A percentile compares a stretch with the other conserved stretches of the same genome.
Conservation (phyloP, 192 early-diverging fungal genomes). For the Coemansia sp. region DNA sequence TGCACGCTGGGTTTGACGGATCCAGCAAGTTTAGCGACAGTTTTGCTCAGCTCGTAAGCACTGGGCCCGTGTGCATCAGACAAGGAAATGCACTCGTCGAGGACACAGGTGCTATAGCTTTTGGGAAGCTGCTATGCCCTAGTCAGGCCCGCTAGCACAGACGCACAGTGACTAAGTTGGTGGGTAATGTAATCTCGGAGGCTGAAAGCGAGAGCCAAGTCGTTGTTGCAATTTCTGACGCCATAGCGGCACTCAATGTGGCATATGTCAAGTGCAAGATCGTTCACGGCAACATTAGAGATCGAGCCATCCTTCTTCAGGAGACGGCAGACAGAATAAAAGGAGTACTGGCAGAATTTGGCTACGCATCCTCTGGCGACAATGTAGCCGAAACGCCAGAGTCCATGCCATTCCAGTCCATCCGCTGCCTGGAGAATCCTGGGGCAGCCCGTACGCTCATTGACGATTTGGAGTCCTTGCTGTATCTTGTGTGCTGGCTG, state of each 20-base stretch:
- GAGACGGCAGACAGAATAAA: not conserved
- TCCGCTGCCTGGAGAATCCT: slow-evolving; percentile 1
- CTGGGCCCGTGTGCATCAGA: not conserved
- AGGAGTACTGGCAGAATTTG: slow-evolving; percentile 21
- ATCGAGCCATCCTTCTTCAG: slow-evolving; percentile 15
- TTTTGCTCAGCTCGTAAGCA: not conserved
- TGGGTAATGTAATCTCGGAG: not conserved
- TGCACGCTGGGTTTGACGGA: not conserved
- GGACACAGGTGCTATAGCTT: not conserved
- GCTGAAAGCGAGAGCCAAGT: not conserved
- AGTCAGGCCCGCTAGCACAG: not conserved
- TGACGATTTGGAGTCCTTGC: slow-evolving; percentile 20
- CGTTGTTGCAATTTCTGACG: slow-evolving; percentile 19
- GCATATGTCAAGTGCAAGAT: slow-evolving; percentile 6
- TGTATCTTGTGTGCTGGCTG: slow-evolving; percentile 17
- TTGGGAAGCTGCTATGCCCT: not conserved
- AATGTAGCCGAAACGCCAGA: not conserved
- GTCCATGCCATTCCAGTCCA: slow-evolving; percentile 9
- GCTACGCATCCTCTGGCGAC: not conserved
- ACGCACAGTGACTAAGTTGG: not conserved
- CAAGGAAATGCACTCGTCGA: not conserved
- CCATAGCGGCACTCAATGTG: slow-evolving; percentile 5
- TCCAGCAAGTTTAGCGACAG: not conserved
- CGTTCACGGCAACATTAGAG: slow-evolving; percentile 23
- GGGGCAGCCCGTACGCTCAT: slow-evolving; percentile 1